These are phyloP conservation scores for Backusella circina DNA, from an alignment of 192 early-diverging fungal species.

Conservation along the genomic window DNA sequence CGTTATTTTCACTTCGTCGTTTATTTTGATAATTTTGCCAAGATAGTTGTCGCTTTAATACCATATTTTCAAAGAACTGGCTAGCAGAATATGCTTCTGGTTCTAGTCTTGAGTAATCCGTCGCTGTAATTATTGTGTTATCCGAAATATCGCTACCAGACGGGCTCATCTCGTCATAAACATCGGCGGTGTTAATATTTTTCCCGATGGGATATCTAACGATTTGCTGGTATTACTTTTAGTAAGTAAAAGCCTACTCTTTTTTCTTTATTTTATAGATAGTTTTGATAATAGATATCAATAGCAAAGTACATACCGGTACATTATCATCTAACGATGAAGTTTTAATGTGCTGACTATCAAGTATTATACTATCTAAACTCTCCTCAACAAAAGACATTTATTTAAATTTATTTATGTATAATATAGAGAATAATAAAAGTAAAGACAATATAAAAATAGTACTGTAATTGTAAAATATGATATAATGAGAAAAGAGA, in stretches of 20 bases:
- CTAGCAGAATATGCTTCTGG: not conserved
- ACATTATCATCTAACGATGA: not conserved
- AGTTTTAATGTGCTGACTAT: not conserved
- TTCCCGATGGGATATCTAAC: not conserved
- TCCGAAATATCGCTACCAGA: not conserved
- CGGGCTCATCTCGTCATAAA: not conserved
- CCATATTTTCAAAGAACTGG: not conserved
- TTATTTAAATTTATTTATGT: not conserved
- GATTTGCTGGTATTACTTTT: not conserved
- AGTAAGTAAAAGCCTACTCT: not conserved
- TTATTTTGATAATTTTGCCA: conserved; percentile 1
- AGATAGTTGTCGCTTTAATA: not conserved
- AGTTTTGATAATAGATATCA: not conserved
- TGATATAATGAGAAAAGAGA: not conserved
- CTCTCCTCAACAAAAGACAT: not conserved
- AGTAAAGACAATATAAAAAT: not conserved
- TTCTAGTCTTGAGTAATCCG: not conserved
- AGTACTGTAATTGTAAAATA: not conserved
- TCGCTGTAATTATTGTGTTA: not conserved
- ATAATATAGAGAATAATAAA: not conserved
- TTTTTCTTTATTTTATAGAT: not conserved
- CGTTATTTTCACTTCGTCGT: not conserved
- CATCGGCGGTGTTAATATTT: not conserved
- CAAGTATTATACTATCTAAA: not conserved
- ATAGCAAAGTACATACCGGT: not conserved